Percentiles rank a stretch among this genome's conserved stretches.
These are phyloP conservation scores for Lactarius sanguifluus DNA, from an alignment of 768 basidiomycete species.

Conservation along the genomic window DNA sequence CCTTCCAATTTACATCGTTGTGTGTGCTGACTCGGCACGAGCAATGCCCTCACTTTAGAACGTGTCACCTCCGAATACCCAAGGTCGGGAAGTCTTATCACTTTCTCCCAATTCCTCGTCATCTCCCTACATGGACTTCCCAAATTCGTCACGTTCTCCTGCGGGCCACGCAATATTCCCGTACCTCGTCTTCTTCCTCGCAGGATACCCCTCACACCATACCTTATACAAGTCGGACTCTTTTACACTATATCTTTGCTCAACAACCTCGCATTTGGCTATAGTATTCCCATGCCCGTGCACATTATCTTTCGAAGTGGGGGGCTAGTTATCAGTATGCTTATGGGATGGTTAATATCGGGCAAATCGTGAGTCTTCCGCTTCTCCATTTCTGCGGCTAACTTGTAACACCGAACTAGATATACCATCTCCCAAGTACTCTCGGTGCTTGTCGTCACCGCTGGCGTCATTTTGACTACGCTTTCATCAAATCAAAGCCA, in stretches of 20 bases:
- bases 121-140: constrained; percentile 76
- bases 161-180: constrained; percentile 17
- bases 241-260: constrained; percentile 78
- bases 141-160: constrained; percentile 45
- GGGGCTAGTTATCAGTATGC: constrained; percentile 80
- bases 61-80: constrained; percentile 68
- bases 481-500: constrained; percentile 54
- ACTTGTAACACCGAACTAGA: constrained; percentile 37
- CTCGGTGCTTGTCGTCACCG: constrained; percentile 78
- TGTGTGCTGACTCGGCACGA: constrained; percentile 33
- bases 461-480: constrained; percentile 79
- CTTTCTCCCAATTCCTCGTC: constrained; percentile 80
- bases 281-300: constrained; percentile 83
- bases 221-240: constrained; percentile 76
- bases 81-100: constrained; percentile 77
- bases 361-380: constrained; percentile 55
- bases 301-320: constrained; percentile 95
- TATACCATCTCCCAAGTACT: constrained; percentile 63
- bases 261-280: constrained; percentile 91
- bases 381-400: constrained; percentile 9
- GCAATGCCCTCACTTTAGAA: constrained; percentile 79
- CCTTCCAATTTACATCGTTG: constrained; percentile 3
- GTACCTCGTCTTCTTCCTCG: constrained; percentile 57
- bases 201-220: constrained; percentile 67
- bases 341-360: constrained; percentile 68